Evolutionary conservation across 176 grass and related monocot genomes (phyloP), one percentile per base, ranked within the genome.

Genomic region (Themeda triandra): DNA sequence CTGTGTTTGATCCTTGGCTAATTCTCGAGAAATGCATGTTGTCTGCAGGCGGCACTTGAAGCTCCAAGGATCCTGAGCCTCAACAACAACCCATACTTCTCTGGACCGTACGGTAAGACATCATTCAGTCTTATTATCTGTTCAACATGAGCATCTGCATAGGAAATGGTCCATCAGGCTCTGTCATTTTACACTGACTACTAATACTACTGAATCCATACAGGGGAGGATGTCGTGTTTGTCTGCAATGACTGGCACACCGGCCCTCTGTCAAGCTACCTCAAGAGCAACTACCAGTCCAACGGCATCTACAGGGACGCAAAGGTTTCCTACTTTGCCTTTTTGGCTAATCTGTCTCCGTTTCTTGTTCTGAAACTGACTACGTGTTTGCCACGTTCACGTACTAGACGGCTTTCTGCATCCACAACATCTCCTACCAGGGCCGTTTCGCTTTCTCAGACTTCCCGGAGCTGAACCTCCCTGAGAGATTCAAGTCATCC

Each of bases 191-290:
- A 54, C 4, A 48, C 29, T 19, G 5, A 42, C 5, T 82, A 29
- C 51, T 54, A 18, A 0, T 49, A 1, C 54, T 59, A 0, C 21
- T 81, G 29, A 1, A 25, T 37, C 9, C 7, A n/a, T 65, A 21
- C 69, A 98, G 96, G 96, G 10, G 96, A 98, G 28, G 89, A 98
- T 19, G 91, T 93, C 8, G 70, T 98, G 45, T 98, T 98, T 45
- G 89, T 98, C 54, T 92, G 91, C 84, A 98, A 98, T 11, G 96
- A 98, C 84, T 98, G 96, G 96, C 96, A 98, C 86, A 93, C 93
- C n/a, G 87, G 91, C 44, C 79, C 45, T 64, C 82, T 98, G 8
- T 76, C 87, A 10, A 87, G 85, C 89, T 98, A 98, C 83, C 86
- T 98, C 65, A 98, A 98, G 85, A 92, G 73, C 73, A 87, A 88